Evolutionary conservation across 495 filamentous ascomycete genomes (phyloP).

Genomic region (Podospora appendiculata): DNA sequence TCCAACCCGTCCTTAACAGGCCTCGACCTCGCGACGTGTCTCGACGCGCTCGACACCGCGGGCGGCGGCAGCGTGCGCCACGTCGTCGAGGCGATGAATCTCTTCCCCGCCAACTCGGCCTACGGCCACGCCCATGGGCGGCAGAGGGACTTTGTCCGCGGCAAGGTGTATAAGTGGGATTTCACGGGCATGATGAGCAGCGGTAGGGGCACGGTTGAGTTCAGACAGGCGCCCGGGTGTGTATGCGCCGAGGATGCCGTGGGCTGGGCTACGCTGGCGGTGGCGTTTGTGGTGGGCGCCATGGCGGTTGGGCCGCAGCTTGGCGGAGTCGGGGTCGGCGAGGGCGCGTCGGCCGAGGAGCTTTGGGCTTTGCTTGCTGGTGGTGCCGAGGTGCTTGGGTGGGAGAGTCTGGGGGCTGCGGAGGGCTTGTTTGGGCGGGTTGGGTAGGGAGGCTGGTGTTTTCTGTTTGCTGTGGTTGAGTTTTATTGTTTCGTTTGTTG

Average conservation of each 20-base stretch:
- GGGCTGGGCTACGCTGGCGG: conserved; percentile 15
- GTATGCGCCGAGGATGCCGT: conserved; percentile 8
- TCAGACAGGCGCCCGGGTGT: conserved; percentile 20
- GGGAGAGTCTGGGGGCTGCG: conserved; percentile 13
- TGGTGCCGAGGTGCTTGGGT: conserved; percentile 15
- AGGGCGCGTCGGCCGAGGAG: conserved; percentile 12
- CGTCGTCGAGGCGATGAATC: conserved; percentile 17
- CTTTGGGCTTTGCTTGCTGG: conserved; percentile 14
- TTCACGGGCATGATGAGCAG: conserved; percentile 15
- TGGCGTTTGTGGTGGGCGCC: conserved; percentile 19
- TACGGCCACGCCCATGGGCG: conserved; percentile 10
- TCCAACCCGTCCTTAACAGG: conserved; percentile 3
- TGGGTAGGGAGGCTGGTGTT: not conserved
- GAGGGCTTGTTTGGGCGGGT: conserved; percentile 13
- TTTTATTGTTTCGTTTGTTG: too few species aligned
- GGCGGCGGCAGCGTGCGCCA: not conserved
- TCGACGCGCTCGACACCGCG: conserved; percentile 8
- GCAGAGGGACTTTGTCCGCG: conserved; percentile 15
- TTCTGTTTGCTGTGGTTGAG: too few species aligned
- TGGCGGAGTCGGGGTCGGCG: not conserved
- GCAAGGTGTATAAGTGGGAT: conserved; percentile 28
- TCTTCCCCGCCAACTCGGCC: conserved; percentile 10
- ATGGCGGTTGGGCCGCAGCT: conserved; percentile 3
- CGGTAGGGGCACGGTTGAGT: conserved; percentile 19
- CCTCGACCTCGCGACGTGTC: conserved; percentile 1